phyloP scores from a whole-genome alignment of 2,329 filamentous ascomycete genomes.

The Sporothrix schenckii region DNA sequence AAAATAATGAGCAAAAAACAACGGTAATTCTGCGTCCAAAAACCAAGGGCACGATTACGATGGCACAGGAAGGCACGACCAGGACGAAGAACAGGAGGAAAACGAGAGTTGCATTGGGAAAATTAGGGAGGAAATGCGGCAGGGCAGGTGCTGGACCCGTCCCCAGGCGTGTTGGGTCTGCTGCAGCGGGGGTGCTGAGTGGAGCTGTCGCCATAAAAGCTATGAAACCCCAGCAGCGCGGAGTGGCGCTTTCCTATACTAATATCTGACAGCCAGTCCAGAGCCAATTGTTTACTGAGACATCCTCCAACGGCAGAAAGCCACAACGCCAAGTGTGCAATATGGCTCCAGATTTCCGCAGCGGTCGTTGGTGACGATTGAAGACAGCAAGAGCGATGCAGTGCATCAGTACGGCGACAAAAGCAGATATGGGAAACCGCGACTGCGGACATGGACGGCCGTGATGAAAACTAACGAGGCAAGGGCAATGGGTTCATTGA shows the following conservation, averaged over 20 bases:
- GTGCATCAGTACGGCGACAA: background rate
- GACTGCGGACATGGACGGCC: background rate
- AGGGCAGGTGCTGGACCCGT: conserved; percentile 6
- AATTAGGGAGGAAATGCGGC: conserved; percentile 4
- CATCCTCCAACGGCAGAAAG: conserved; percentile 1
- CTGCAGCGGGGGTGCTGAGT: conserved; percentile 10
- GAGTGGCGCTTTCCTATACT: background rate
- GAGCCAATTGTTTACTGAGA: conserved; percentile 7
- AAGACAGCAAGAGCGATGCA: conserved; percentile 12
- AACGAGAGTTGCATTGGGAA: conserved; percentile 24
- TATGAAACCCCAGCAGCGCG: background rate
- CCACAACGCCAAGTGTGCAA: background rate
- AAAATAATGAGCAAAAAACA: conserved; percentile 7
- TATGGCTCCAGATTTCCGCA: conserved; percentile 9
- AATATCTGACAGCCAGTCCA: background rate
- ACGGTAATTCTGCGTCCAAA: background rate
- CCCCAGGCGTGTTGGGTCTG: conserved; percentile 13
- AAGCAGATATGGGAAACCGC: background rate
- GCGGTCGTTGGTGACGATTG: background rate
- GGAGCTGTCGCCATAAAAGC: background rate
- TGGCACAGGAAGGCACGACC: background rate
- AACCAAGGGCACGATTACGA: background rate
- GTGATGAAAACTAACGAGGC: background rate
- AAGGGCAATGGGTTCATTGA: background rate
- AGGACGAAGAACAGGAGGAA: background rate